Evolutionary conservation across 2,329 filamentous ascomycete genomes (phyloP).

Genomic region (Alternaria atra): DNA sequence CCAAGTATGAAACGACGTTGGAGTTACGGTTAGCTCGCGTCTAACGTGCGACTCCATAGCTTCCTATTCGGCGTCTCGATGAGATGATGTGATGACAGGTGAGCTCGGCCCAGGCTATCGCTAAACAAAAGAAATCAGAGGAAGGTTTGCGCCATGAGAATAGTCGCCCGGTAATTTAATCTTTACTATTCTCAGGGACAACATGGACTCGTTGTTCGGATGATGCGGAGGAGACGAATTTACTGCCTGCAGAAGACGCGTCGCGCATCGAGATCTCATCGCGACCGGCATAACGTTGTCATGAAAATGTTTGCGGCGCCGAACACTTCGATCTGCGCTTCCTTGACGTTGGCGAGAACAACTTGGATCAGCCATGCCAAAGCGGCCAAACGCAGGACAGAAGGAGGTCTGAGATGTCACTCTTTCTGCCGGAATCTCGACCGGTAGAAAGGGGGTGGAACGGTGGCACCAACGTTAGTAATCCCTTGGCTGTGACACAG

Average conservation of each 20-base stretch:
- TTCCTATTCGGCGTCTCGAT: conserved; percentile 33
- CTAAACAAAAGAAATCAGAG: conserved; percentile 11
- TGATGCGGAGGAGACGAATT: conserved; percentile 24
- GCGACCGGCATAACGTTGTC: conserved; percentile 17
- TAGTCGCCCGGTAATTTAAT: conserved; percentile 5
- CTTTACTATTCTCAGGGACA: conserved; percentile 26
- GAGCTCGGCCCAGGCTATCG: conserved; percentile 31
- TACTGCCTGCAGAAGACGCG: conserved; percentile 18
- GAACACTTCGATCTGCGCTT: conserved; percentile 11
- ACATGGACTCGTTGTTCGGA: conserved; percentile 24
- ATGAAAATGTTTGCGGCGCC: conserved; percentile 17
- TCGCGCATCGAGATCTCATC: conserved; percentile 13
- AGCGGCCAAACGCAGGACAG: conserved; percentile 17
- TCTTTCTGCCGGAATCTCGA: conserved; percentile 30
- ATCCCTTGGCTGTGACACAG: conserved; percentile 11
- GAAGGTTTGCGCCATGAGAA: conserved; percentile 3
- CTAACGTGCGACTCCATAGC: conserved; percentile 25
- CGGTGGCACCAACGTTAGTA: conserved; percentile 7
- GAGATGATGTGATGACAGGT: conserved; percentile 26
- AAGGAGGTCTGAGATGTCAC: conserved; percentile 27
- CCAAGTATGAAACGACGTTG: conserved; percentile 16
- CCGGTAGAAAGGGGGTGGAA: conserved; percentile 30
- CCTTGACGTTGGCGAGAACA: conserved; percentile 20
- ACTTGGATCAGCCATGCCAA: conserved; percentile 18
- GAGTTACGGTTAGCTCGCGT: conserved; percentile 16